phyloP scores from a whole-genome alignment of 2,329 filamentous ascomycete genomes.

The Paramyrothecium sp. region DNA sequence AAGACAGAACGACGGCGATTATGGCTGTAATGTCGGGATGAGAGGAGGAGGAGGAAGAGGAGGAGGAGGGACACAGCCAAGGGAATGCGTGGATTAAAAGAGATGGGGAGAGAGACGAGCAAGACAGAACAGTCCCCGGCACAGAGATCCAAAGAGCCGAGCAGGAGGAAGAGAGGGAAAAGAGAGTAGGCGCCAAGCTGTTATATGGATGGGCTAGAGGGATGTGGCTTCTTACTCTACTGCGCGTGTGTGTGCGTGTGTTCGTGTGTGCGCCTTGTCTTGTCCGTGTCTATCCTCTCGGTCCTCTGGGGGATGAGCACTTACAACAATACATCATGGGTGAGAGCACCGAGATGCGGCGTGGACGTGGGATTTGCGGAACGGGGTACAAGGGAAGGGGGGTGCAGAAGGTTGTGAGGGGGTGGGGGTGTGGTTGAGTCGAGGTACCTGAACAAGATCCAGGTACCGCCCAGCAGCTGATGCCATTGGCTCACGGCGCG shows the following conservation, averaged over 20 bases:
- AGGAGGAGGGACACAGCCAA: constrained; percentile 4
- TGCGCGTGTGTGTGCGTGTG: too few relatives aligned
- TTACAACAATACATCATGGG: too few relatives aligned
- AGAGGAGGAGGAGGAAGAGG: constrained; percentile 15
- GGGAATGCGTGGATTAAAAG: constrained; percentile 10
- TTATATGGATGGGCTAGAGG: not conserved
- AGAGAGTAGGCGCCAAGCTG: not conserved
- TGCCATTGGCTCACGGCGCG: too few relatives aligned
- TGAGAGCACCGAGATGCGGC: too few relatives aligned
- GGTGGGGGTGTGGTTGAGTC: not conserved
- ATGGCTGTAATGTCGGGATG: not conserved
- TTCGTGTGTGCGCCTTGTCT: too few relatives aligned
- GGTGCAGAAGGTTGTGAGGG: constrained; percentile 6
- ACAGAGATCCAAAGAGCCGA: constrained; percentile 11
- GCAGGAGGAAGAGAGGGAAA: constrained; percentile 5
- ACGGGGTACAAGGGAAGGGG: constrained; percentile 9
- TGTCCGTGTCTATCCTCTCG: too few relatives aligned
- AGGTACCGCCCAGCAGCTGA: not conserved
- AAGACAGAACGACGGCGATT: not conserved
- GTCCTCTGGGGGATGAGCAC: too few relatives aligned
- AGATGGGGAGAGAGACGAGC: constrained; percentile 8
- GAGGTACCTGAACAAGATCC: not conserved
- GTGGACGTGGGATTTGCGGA: not conserved
- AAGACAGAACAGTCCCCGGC: constrained; percentile 3
- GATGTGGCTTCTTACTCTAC: too few relatives aligned